phyloP scores from a whole-genome alignment of 2,329 filamentous ascomycete species.

The Mollisia scopiformis region DNA sequence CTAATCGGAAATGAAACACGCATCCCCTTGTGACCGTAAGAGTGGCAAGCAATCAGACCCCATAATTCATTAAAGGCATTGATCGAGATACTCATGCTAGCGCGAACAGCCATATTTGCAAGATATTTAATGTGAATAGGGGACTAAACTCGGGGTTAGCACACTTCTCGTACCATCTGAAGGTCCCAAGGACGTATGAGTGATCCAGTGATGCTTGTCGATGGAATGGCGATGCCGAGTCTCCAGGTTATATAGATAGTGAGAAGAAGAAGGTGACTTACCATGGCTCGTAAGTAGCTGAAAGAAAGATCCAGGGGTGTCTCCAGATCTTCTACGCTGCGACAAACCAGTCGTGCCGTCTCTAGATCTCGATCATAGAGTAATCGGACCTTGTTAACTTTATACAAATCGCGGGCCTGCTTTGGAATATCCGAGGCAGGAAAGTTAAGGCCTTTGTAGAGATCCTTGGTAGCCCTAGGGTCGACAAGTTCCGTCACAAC shows the following conservation, averaged over 20 bases:
- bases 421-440: conserved; percentile 85
- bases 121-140: conserved; percentile 89
- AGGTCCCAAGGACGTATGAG: no score
- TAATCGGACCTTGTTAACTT: conserved; percentile 84
- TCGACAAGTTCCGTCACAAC: conserved; percentile 89
- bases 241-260: not conserved
- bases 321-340: conserved; percentile 73
- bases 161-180: no score
- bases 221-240: not conserved
- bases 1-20: conserved; percentile 89
- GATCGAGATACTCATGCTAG: conserved; percentile 93
- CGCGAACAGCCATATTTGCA: conserved; percentile 86
- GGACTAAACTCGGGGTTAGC: conserved; percentile 47
- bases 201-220: not conserved
- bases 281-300: conserved; percentile 83
- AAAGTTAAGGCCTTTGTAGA: conserved; percentile 88
- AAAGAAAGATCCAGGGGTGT: conserved; percentile 70
- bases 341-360: conserved; percentile 81
- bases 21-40: conserved; percentile 78
- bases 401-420: conserved; percentile 87
- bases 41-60: conserved; percentile 86
- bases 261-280: not conserved
- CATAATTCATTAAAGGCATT: conserved; percentile 84
- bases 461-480: conserved; percentile 74
- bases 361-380: conserved; percentile 83